Percentiles rank a stretch among this genome's conserved stretches.
Conservation (phyloP, 192 early-diverging fungal species). For the Dissophora ornata region DNA sequence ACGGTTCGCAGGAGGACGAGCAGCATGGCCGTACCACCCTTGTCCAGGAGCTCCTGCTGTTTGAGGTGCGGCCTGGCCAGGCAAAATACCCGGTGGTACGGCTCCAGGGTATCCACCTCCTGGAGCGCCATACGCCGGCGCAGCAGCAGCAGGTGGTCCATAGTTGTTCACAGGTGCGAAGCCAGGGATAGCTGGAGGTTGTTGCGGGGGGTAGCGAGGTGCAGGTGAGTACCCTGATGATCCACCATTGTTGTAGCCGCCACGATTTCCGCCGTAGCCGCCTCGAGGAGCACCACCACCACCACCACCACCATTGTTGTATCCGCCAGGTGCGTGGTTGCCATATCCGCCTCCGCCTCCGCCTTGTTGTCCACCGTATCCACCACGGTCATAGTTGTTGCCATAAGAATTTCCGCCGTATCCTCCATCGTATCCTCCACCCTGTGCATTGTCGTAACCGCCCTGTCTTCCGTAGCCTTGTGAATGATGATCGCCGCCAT, state of each 20-base stretch:
- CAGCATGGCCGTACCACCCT: slow-evolving; percentile 46
- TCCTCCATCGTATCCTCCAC: neutral
- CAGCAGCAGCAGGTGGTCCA: slow-evolving; percentile 20
- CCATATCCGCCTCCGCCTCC: slow-evolving; percentile 30
- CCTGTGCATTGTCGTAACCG: slow-evolving; percentile 17
- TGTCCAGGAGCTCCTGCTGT: slow-evolving; percentile 4
- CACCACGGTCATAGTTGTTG: slow-evolving; percentile 17
- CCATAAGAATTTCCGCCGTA: slow-evolving; percentile 10
- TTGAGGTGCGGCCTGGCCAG: slow-evolving; percentile 17
- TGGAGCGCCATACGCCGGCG: slow-evolving; percentile 13
- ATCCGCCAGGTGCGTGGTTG: slow-evolving; percentile 20
- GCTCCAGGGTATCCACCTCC: slow-evolving; percentile 31
- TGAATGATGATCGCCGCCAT: slow-evolving; percentile 28
- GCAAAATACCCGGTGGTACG: slow-evolving; percentile 36
- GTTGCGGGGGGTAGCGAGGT: slow-evolving; percentile 11
- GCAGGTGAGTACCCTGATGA: slow-evolving; percentile 21
- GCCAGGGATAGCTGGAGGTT: slow-evolving; percentile 17
- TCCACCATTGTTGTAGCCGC: slow-evolving; percentile 31
- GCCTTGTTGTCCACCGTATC: slow-evolving; percentile 20
- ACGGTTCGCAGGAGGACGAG: slow-evolving; percentile 16
- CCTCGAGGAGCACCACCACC: slow-evolving; percentile 13
- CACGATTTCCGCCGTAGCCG: slow-evolving; percentile 27
- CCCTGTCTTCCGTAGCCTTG: slow-evolving; percentile 27
- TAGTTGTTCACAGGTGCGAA: slow-evolving; percentile 50
- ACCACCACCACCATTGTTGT: slow-evolving; percentile 7